These are phyloP conservation scores for Hordeum vulgare DNA, from an alignment of 176 grass and related monocot species.

Conservation along the genomic window DNA sequence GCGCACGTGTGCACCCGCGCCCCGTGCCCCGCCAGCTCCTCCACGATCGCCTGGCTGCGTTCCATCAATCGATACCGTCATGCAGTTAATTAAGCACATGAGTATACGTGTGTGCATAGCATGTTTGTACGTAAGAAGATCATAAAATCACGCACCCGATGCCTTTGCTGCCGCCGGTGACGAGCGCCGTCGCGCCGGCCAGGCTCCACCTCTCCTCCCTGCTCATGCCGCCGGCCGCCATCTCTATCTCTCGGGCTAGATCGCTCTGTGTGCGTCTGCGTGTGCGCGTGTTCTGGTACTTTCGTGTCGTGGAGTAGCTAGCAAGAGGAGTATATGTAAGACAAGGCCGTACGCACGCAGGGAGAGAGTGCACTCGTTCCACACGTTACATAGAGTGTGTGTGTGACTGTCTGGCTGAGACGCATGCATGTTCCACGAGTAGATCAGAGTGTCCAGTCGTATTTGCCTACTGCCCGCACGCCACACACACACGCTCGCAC, in stretches of 20 bases:
- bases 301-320: too few relatives aligned
- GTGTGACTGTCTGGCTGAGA: too few relatives aligned
- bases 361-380: too few relatives aligned
- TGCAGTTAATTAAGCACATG: not conserved
- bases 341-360: too few relatives aligned
- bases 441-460: too few relatives aligned
- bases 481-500: too few relatives aligned
- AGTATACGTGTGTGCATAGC: not conserved
- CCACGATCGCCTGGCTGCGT: not conserved
- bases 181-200: not conserved
- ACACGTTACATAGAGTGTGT: too few relatives aligned
- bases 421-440: too few relatives aligned
- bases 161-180: slow-evolving; percentile 1
- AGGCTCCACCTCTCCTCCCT: not conserved
- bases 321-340: too few relatives aligned
- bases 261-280: too few relatives aligned
- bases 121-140: not conserved
- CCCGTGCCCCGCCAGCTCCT: not conserved
- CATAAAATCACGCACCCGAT: not conserved
- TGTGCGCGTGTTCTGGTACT: too few relatives aligned
- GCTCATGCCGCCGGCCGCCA: not conserved
- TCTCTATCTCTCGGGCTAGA: not conserved
- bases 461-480: too few relatives aligned
- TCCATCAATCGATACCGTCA: not conserved
- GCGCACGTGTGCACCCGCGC: not conserved